Evolutionary conservation across 1,139 yeast genomes (phyloP).

Genomic region (Yamadazyma jaroonii): DNA sequence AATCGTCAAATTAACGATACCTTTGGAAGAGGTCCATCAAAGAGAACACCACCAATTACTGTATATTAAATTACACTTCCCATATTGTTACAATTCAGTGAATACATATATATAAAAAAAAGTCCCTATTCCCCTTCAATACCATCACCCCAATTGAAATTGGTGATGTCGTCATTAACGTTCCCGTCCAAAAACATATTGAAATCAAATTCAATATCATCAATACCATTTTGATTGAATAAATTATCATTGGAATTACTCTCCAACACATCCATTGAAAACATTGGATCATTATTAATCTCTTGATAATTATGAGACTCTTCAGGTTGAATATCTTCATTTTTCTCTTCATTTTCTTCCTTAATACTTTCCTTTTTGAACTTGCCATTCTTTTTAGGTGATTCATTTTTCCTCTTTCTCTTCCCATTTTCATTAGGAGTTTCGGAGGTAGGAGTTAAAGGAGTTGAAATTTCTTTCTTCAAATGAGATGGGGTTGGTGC

Average conservation of each 20-base stretch:
- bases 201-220: constrained; percentile 55
- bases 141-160: constrained; percentile 54
- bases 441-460: constrained; percentile 45
- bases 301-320: constrained; percentile 16
- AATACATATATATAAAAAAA: constrained; percentile 10
- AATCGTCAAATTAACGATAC: no score
- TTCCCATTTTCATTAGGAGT: constrained; percentile 21
- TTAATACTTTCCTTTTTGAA: constrained; percentile 25
- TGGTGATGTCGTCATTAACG: constrained; percentile 40
- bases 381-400: constrained; percentile 31
- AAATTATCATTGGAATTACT: constrained; percentile 19
- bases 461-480: constrained; percentile 39
- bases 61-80: neutral
- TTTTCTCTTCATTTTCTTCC: constrained; percentile 22
- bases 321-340: constrained; percentile 13
- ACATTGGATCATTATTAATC: constrained; percentile 29
- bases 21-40: no score
- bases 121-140: constrained; percentile 29
- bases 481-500: constrained; percentile 25
- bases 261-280: constrained; percentile 36
- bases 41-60: no score
- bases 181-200: constrained; percentile 48
- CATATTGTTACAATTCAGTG: constrained; percentile 5
- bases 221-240: constrained; percentile 24
- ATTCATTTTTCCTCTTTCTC: constrained; percentile 21